Base-by-base conservation (phyloP, 1,284 basidiomycete species). In the Microbotryum saponariae region DNA sequence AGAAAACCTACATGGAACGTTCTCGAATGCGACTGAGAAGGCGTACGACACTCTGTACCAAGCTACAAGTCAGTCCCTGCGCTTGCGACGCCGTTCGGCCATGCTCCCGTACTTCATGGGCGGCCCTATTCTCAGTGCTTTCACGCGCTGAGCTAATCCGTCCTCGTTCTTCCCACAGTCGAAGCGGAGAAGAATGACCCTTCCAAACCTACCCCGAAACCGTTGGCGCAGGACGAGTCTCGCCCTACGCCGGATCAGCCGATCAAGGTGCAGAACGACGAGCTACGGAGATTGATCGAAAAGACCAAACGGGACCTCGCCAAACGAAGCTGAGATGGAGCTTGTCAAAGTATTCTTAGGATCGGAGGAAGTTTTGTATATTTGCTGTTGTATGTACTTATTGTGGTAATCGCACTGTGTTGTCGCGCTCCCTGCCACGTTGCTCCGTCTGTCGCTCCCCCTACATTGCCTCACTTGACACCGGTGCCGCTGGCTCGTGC, bases 21-120 rank as follows among this genome's bases (percentile, higher is more conserved):
- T 65, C 1, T 57, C 58, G 4, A 21, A 44, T 14, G 6, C 60
- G 4, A 60, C 61, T 42, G 54, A 56, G 21, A 49, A 60, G 6
- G 63, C 63, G 2, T 65, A 65, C 58, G 63, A 65, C 44, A 42
- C 58, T 4, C 55, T 65, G 1, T 31, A 59, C 3, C 54, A 56
- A 25, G 63, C 60, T 3, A 61, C 60, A 2, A 58, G 63, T 62
- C 8, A 51, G 29, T 48, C 10, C 16, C 31, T 31, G 31, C 31
- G 31, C 31, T 4, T 25, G 37, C 29, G 16, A 18, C 16, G 46
- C 23, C 29, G 6, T 31, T 31, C 31, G 9, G 31, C 6, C 31
- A 31, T 10, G 29, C 29, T 31, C 29, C 29, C 29, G 6, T 31
- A 31, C 8, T 8, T 10, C 8, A 27, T 27, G 27, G 27, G 27